Base-by-base conservation (phyloP, 345 rosid species). In the Anastatica hierochuntica region DNA sequence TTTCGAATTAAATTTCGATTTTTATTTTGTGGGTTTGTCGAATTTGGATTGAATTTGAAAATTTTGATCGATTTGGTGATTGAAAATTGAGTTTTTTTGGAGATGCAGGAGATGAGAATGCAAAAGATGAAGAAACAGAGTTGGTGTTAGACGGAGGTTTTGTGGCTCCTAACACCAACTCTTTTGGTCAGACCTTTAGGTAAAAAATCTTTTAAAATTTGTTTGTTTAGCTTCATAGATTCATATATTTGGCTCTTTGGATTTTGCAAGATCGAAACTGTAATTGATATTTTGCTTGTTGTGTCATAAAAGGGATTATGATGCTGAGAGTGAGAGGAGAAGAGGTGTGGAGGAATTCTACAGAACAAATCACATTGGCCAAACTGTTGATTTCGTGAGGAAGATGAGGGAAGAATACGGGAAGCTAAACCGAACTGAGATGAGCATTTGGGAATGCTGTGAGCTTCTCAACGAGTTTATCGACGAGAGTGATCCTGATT, bases 111-210 rank as follows among this genome's bases (percentile, higher is more conserved):
- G 54, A 42, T 16, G 67, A 67, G 52, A 63, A 21, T 66, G 49
- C 20, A 16, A 65, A 31, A 6, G 56, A 34, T 42, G 76, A 70
- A 31, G 76, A 77, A 56, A 75, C 71, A 49, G 76, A 71, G 70
- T 27, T 76, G 57, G 66, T 65, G 16, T 49, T 69, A 35, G 79
- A 78, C 27, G 73, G 74, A 49, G 82, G 79, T 47, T 90, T 83
- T 67, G 64, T 59, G 66, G 74, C 74, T 74, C 84, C 92, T 26
- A 41, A 69, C 0, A 69, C 79, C 40, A 90, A 90, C 57, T 73
- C 98, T 7, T 90, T 84, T 69, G 98, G 96, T 56, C 90, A 79
- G 43, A 77, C 79, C 26, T 90, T 90, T 73, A 82, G 95, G 97
- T 84, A 31, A 5, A 5, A 17, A 20, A 23, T 50, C 40, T 18